Base-by-base conservation (phyloP, 495 filamentous ascomycete species). In the Lasiosphaeria miniovina region DNA sequence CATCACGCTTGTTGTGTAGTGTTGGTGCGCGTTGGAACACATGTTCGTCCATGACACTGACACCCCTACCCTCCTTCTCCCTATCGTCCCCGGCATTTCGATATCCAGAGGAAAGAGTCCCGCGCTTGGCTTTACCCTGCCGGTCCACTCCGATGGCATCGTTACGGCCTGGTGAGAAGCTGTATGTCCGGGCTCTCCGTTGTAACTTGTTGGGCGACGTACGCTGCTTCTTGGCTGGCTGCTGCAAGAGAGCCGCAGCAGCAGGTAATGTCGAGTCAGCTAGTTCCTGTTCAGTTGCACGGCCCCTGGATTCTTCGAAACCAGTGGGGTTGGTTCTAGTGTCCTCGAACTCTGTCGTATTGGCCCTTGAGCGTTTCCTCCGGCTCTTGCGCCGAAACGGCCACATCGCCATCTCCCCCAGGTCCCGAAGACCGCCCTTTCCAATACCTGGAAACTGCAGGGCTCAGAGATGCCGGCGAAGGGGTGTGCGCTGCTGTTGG, bases 311-410 rank as follows among this genome's bases (percentile, higher is more conserved):
- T 36, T 64, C 65, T 57, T 73, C 73, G 32, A 70, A 62, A 33
- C 73, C 66, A 4, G 70, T 61, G 34, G 74, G 72, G 59, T 67
- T 75, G 43, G 71, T 68, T 36, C 70, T 67, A 2, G 60, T 36
- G 34, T 64, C 65, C 58, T 73, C 73, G 32, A 70, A 62, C 33
- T 74, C 66, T 4, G 70, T 61, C 36, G 74, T 73, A 59, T 68
- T 75, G 43, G 71, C 69, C 36, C 70, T 67, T 43, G 73, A 65
- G 61, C 74, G 75, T 64, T 74, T 77, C 64, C 77, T 74, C 59
- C 75, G 74, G 77, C 78, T 85, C 71, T 80, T 88, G 58, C 87
- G 86, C 72, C 88, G 80, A 72, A 90, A 92, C 38, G 86, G 89
- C 89, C 89, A 92, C 76, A 90, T 76, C 68, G 84, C 83, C 88